These are phyloP conservation scores for Cordyceps farinosa DNA, from an alignment of 2,329 filamentous ascomycete genomes.

Conservation along the genomic window DNA sequence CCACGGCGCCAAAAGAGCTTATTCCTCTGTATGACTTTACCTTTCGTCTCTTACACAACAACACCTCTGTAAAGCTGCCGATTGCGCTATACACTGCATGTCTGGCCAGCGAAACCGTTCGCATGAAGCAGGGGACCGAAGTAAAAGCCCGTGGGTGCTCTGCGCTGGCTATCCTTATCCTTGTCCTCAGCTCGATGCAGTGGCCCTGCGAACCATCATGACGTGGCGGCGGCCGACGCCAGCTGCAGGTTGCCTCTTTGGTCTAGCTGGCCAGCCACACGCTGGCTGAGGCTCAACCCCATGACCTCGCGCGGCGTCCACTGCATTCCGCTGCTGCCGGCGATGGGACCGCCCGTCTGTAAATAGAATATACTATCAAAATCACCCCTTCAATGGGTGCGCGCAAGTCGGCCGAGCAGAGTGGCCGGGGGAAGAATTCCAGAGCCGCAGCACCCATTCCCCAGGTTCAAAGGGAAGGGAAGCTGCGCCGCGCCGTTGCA, in stretches of 20 bases:
- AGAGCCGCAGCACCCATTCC: background rate
- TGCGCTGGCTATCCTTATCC: background rate
- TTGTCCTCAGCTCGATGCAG: background rate
- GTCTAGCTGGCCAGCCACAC: conserved; percentile 3
- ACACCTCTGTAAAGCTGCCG: too few relatives aligned
- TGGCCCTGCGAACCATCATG: conserved; percentile 8
- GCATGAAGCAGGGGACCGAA: background rate
- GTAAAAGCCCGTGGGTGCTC: background rate
- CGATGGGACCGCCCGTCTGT: background rate
- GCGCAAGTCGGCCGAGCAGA: too few relatives aligned
- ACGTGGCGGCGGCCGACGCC: conserved; percentile 10
- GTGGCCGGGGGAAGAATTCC: background rate
- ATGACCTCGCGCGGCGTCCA: conserved; percentile 3
- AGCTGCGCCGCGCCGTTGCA: background rate
- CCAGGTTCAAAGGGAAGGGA: background rate
- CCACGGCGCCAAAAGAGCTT: background rate
- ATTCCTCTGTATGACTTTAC: background rate
- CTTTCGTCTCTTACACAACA: background rate
- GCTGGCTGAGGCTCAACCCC: conserved; percentile 2
- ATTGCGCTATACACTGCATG: background rate
- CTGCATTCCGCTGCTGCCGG: background rate
- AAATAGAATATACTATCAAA: too few relatives aligned
- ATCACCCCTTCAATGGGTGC: too few relatives aligned
- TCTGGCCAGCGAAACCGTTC: background rate
- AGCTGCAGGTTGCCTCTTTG: conserved; percentile 1